Conservation (phyloP, 2,329 filamentous ascomycete species). For the Chaetomiaceae sp. region DNA sequence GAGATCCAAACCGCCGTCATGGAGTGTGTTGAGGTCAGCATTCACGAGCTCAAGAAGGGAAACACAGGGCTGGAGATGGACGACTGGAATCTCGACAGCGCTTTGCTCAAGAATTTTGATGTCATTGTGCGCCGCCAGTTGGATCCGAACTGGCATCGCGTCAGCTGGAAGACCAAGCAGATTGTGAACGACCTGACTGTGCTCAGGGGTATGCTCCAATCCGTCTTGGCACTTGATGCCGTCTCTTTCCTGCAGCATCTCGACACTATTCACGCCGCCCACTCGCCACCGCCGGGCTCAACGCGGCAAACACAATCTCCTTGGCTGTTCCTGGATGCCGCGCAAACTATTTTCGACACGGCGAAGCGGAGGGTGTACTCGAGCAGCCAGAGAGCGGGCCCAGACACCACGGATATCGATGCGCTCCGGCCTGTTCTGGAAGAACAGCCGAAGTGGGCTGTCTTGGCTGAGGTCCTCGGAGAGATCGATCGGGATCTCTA, state of each 20-base stretch:
- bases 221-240: constrained; percentile 76
- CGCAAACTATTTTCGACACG: constrained; percentile 87
- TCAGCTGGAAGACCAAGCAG: constrained; percentile 90
- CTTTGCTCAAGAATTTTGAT: constrained; percentile 88
- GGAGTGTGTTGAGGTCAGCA: constrained; percentile 92
- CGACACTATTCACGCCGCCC: constrained; percentile 87
- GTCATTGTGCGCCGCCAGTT: constrained; percentile 80
- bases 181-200: constrained; percentile 87
- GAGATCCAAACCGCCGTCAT: constrained; percentile 91
- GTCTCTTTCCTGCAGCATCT: constrained; percentile 89
- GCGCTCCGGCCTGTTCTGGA: constrained; percentile 77
- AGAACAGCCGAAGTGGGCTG: constrained; percentile 88
- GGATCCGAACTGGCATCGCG: constrained; percentile 94
- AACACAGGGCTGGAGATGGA: constrained; percentile 91
- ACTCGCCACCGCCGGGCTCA: constrained; percentile 80
- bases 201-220: constrained; percentile 74
- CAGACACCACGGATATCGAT: constrained; percentile 44
- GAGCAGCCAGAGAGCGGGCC: constrained; percentile 52
- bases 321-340: constrained; percentile 93
- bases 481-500: constrained; percentile 91
- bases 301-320: constrained; percentile 85
- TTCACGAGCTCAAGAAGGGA: constrained; percentile 85
- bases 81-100: constrained; percentile 93
- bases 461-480: constrained; percentile 82
- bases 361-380: constrained; percentile 84